phyloP scores from a whole-genome alignment of 257 asterid species.

The Forsythia suspensa region DNA sequence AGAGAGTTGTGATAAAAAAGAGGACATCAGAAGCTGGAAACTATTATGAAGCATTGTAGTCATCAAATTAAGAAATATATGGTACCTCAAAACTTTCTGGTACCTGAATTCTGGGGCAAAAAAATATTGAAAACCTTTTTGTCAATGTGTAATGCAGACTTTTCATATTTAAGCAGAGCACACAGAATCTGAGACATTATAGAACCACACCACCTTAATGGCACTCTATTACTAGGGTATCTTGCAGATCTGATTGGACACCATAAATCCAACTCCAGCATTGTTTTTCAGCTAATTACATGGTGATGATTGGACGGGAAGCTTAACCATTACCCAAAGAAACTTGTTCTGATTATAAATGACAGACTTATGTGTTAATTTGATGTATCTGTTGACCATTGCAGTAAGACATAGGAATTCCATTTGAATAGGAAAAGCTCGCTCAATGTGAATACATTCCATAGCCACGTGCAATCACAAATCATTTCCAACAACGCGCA shows the following conservation, averaged over 20 bases:
- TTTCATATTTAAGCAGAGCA: not conserved
- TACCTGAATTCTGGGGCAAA: not conserved
- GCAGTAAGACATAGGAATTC: not conserved
- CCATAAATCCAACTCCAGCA: not conserved
- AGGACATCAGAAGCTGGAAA: not conserved
- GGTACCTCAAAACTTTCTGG: not conserved
- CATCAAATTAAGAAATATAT: not conserved
- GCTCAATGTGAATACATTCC: not conserved
- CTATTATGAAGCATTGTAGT: not conserved
- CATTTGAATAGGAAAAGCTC: constrained; percentile 3
- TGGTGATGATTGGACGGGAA: not conserved
- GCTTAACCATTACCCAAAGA: not conserved
- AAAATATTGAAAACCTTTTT: not conserved
- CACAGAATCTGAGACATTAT: not conserved
- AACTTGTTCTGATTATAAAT: not conserved
- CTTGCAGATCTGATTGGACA: not conserved
- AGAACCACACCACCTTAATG: not conserved
- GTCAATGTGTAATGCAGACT: not conserved
- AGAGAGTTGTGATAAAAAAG: not conserved
- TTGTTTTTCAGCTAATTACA: not conserved
- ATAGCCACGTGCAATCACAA: not conserved
- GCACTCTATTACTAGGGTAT: not conserved
- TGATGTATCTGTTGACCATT: not conserved
- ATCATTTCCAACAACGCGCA: not conserved
- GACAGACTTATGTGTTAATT: not conserved